Base-by-base conservation (phyloP, 805 yeast genomes). In the Candida hispaniensis region DNA sequence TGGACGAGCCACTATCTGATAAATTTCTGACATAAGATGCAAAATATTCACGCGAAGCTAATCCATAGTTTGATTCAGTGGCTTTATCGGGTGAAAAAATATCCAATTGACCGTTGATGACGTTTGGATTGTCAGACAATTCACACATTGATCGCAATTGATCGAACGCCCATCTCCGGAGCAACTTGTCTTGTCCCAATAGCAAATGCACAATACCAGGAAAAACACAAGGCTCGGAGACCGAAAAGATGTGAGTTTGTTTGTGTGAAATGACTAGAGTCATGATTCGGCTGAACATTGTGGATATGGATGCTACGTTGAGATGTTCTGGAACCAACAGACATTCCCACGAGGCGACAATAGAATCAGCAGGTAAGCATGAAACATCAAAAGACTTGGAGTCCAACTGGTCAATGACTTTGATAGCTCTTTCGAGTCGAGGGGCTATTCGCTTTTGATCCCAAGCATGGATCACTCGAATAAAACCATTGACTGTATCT, bases 331-430 rank as follows among this genome's bases (percentile, higher is more conserved):
- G 36, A 4, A 17, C 28, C 5, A 26, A 32, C 36, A 32, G 16
- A 22, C 23, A 21, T 7, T 32, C 36, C 36, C 36, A 32, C 36
- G 24, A 23, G 21, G 36, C 24, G 27, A 23, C 24, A 14, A 32
- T 32, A 14, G 28, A 6, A 18, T 23, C 24, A 8, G 7, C n/a
- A 9, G 28, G 28, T 14, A 32, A 23, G 3, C 10, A 10, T 8
- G 9, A 23, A 2, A 22, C 23, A 14, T 32, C 36, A 11, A 32
- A 32, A 14, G 23, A 14, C 2, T 6, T 9, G 2, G 11, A 13
- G 9, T 17, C 20, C 9, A 7, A 4, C 5, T 13, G 17, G 5
- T 18, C 18, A 13, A 32, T 16, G 6, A 17, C 14, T 4, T 21
- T 18, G n/a, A 32, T 18, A 6, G 28, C 36, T 14, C 23, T 23